Percentiles rank a stretch among this genome's conserved stretches.
These are phyloP conservation scores for Linderina pennispora DNA, from an alignment of 192 early-diverging fungal genomes.

Conservation along the genomic window DNA sequence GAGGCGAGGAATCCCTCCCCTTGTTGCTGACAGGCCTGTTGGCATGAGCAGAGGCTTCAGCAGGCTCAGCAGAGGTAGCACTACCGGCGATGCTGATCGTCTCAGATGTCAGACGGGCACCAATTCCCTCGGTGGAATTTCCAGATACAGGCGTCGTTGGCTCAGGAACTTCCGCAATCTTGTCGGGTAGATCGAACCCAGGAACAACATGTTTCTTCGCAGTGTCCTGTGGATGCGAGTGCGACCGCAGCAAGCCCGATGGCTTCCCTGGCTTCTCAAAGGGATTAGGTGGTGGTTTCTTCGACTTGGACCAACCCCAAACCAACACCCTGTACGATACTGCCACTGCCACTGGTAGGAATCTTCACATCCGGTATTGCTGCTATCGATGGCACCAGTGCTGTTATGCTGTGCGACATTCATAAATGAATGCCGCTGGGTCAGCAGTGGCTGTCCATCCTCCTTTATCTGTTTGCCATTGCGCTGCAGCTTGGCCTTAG, in stretches of 20 bases:
- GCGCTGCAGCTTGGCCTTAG: neutral
- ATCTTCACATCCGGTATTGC: no score
- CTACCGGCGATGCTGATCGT: no score
- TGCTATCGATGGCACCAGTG: neutral
- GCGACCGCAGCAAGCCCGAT: constrained; percentile 30
- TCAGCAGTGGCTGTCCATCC: no score
- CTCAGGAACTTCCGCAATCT: neutral
- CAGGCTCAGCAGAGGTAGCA: neutral
- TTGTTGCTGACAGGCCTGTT: no score
- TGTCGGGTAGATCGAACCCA: neutral
- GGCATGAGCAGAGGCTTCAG: neutral
- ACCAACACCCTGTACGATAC: no score
- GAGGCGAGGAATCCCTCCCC: no score
- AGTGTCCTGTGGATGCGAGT: constrained; percentile 26
- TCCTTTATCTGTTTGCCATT: no score
- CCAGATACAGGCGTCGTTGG: neutral
- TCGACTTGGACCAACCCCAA: no score
- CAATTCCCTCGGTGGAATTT: neutral
- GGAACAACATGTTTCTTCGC: no score
- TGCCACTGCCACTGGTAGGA: neutral
- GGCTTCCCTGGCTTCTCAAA: neutral
- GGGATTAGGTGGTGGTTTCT: neutral
- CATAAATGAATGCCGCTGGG: neutral
- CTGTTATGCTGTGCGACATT: neutral
- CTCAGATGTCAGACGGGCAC: no score